Conservation (phyloP, 148 eudicot genomes). For the Chenopodium quinoa region DNA sequence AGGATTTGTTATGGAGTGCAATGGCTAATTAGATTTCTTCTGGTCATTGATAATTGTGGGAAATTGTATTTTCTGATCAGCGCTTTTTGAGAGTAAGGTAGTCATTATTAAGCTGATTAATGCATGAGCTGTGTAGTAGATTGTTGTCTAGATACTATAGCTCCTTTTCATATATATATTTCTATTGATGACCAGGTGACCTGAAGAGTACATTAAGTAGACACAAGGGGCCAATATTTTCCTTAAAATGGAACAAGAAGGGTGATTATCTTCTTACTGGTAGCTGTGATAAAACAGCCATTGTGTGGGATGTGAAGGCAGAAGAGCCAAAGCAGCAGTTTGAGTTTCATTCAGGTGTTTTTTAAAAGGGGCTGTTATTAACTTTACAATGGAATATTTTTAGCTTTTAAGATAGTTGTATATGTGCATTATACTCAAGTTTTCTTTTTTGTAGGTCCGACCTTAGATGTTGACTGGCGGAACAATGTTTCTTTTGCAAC, state of each 20-base stretch:
- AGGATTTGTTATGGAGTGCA: background rate
- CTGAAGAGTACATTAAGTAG: constrained; percentile 47
- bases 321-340: constrained; percentile 56
- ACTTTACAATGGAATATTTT: background rate
- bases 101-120: background rate
- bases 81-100: background rate
- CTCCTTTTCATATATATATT: constrained; percentile 2
- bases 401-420: background rate
- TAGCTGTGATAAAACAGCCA: constrained; percentile 64
- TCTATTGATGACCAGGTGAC: constrained; percentile 35
- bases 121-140: background rate
- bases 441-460: constrained; percentile 47
- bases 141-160: background rate
- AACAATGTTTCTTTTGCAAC: constrained; percentile 76
- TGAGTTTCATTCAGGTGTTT: constrained; percentile 60
- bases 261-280: constrained; percentile 79
- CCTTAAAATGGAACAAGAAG: constrained; percentile 73
- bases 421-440: background rate
- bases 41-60: constrained; percentile 1
- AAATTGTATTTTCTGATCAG: background rate
- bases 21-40: background rate
- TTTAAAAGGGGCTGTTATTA: background rate
- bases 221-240: constrained; percentile 60
- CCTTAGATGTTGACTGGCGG: constrained; percentile 81
- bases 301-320: constrained; percentile 72